Evolutionary conservation across 1,284 basidiomycete species (phyloP), one percentile per base, ranked within the genome.

Genomic region (Cryptococcus floricola): DNA sequence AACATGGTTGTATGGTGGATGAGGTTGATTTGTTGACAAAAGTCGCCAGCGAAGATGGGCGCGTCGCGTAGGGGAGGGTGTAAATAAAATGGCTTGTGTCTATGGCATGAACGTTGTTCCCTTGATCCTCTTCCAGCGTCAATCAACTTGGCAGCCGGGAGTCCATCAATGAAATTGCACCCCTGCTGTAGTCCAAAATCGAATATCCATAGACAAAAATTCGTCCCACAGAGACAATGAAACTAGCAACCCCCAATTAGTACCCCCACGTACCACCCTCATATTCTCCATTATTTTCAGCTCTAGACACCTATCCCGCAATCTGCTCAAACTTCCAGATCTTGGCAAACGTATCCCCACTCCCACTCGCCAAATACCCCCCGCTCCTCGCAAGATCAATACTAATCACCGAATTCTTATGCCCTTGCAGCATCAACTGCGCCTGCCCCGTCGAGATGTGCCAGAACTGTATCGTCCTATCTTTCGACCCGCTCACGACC

Each of bases 401-500:
- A 23, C 88, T 89, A 63, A 92, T 92, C 58, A 93, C 90, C 41
- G 87, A 87, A 72, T 93, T 93, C 77, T 91, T 92, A 77, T 94
- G 91, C 2, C 90, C 91, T 74, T 91, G 89, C 7, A 95, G 78
- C 80, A 91, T 86, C 63, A 89, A 85, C 69, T 92, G 89, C 43
- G 87, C 83, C 61, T 85, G 83, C 1, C 85, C 88, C 6, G 82
- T 84, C 58, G 81, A 80, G 16, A 87, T 83, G 69, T 94, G 88
- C 90, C 91, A 95, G 71, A 92, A 88, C 72, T 89, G 86, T 39
- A 95, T 89, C 1, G 87, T 86, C 23, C 91, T 84, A 75, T 96
- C 92, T 73, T 94, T 94, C 19, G 89, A 91, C 25, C 91, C 90
- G 19, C 89, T 91, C 3, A 91, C 89, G 62, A 94, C 85, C 86